phyloP scores from a whole-genome alignment of 1,284 basidiomycete species.

The Leccinum variabile region DNA sequence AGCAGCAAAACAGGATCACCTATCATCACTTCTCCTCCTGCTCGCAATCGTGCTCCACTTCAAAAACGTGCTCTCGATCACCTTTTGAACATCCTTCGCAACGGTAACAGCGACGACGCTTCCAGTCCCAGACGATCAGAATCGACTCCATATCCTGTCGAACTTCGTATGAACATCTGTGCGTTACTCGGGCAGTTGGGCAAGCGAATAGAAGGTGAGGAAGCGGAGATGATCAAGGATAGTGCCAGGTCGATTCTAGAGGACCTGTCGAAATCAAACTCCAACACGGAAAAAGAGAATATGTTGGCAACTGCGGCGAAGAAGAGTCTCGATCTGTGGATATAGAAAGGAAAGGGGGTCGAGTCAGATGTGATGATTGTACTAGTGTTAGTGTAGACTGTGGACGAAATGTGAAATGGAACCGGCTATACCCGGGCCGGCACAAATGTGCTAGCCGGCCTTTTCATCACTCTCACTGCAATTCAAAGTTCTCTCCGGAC shows the following conservation, averaged over 20 bases:
- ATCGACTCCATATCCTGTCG: slow-evolving; percentile 49
- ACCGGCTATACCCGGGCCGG: slow-evolving; percentile 8
- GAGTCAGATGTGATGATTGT: background rate
- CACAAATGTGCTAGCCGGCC: background rate
- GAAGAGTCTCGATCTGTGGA: slow-evolving; percentile 49
- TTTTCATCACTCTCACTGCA: background rate
- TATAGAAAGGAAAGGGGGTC: slow-evolving; percentile 6
- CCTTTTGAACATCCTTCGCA: slow-evolving; percentile 56
- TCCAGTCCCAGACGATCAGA: slow-evolving; percentile 39
- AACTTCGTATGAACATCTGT: slow-evolving; percentile 73
- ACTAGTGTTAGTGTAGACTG: background rate
- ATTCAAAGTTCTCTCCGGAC: background rate
- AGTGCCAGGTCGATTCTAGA: slow-evolving; percentile 52
- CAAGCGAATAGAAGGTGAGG: slow-evolving; percentile 48
- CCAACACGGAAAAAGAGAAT: slow-evolving; percentile 41
- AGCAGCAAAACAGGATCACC: slow-evolving; percentile 47
- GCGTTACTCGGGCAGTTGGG: slow-evolving; percentile 65
- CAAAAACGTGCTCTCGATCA: slow-evolving; percentile 62
- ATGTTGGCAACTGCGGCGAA: slow-evolving; percentile 47
- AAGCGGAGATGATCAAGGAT: slow-evolving; percentile 51
- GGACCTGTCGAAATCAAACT: slow-evolving; percentile 39
- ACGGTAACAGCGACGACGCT: slow-evolving; percentile 43
- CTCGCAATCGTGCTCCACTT: slow-evolving; percentile 41
- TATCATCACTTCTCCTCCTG: slow-evolving; percentile 39
- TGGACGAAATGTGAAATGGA: background rate